Conservation (phyloP, 257 asterid species). For the Jacaranda mimosifolia region DNA sequence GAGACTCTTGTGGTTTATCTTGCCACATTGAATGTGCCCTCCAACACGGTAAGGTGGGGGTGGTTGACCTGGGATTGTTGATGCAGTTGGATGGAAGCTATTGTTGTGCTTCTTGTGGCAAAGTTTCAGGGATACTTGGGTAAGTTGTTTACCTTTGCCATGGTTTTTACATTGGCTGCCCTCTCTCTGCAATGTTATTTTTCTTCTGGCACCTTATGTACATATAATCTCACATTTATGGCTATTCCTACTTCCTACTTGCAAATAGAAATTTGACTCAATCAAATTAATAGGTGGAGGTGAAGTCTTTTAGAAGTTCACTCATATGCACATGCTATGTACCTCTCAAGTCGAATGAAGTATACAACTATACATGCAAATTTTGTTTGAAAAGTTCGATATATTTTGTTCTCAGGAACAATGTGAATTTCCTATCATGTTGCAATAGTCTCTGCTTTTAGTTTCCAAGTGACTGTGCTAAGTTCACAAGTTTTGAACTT, state of each 20-base stretch:
- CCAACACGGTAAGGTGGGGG: constrained; percentile 70
- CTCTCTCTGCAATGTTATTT: background rate
- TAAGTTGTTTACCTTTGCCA: constrained; percentile 42
- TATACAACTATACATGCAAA: too few relatives aligned
- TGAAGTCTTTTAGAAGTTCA: background rate
- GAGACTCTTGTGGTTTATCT: constrained; percentile 75
- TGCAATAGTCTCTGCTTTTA: background rate
- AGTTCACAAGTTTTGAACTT: background rate
- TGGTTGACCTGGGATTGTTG: constrained; percentile 69
- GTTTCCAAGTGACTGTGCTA: background rate
- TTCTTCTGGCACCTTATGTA: background rate
- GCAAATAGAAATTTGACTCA: background rate
- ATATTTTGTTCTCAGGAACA: too few relatives aligned
- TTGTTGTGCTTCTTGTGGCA: constrained; percentile 82
- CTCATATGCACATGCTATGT: background rate
- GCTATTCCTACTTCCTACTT: background rate
- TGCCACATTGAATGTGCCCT: constrained; percentile 84
- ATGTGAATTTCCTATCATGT: too few relatives aligned
- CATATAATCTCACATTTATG: constrained; percentile 2
- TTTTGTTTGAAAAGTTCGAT: background rate
- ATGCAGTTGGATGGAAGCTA: constrained; percentile 87
- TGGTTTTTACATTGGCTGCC: background rate
- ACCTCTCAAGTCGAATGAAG: background rate
- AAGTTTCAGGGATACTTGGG: constrained; percentile 83
- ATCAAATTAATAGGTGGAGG: background rate